Percentiles rank a stretch among this genome's conserved stretches.
Evolutionary conservation across 805 yeast genomes (phyloP).

Genomic region (Candida caryicola): DNA sequence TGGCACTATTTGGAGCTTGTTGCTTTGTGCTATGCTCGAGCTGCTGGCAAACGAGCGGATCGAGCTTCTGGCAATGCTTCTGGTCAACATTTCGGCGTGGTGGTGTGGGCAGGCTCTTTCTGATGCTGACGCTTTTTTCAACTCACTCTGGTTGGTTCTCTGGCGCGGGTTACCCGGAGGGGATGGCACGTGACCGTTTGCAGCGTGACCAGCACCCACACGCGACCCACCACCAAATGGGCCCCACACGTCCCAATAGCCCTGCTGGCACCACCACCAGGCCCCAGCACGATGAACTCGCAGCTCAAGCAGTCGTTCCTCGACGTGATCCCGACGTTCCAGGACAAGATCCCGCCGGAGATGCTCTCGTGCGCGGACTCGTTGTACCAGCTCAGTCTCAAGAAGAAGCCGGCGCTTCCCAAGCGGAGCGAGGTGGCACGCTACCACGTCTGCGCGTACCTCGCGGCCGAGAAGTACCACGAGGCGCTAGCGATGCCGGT

Average conservation of each 20-base stretch:
- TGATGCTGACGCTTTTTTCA: conserved; percentile 7
- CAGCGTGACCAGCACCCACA: neutral
- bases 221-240: neutral
- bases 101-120: conserved; percentile 1
- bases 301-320: conserved; percentile 30
- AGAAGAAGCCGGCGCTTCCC: conserved; percentile 46
- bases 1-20: conserved; percentile 23
- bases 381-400: conserved; percentile 52
- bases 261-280: too few species aligned
- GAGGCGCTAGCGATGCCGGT: conserved; percentile 44
- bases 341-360: conserved; percentile 42
- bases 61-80: conserved; percentile 17
- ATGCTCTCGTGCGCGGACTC: conserved; percentile 42
- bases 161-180: conserved; percentile 17
- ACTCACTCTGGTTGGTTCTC: conserved; percentile 26
- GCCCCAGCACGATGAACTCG: conserved; percentile 4
- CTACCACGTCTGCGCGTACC: conserved; percentile 62
- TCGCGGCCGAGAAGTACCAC: conserved; percentile 53
- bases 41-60: conserved; percentile 26
- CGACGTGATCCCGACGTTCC: conserved; percentile 51
- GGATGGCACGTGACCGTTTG: neutral
- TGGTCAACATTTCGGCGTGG: conserved; percentile 20
- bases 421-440: conserved; percentile 62
- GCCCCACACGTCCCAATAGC: too few species aligned
- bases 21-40: conserved; percentile 16